Conservation (phyloP, 1,139 yeast genomes). For the Zygosaccharomyces pseudobailii region DNA sequence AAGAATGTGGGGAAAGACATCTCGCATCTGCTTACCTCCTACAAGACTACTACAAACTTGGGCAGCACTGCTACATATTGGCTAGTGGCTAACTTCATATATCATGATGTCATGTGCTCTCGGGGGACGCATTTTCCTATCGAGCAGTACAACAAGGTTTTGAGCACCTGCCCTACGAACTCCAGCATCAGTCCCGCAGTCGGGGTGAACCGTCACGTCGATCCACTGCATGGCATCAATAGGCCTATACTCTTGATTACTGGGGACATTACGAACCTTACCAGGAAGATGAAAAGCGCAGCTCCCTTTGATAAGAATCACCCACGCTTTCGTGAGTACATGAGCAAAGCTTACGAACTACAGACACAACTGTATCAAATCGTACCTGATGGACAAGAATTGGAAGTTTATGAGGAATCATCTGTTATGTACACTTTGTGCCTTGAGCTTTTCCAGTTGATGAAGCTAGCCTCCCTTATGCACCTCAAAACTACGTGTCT, state of each 20-base stretch:
- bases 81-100: constrained; percentile 76
- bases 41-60: constrained; percentile 37
- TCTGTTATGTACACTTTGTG: constrained; percentile 44
- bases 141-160: constrained; percentile 51
- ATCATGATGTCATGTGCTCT: constrained; percentile 68
- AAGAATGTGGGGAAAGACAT: constrained; percentile 49
- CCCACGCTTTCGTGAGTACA: constrained; percentile 10
- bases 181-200: constrained; percentile 20
- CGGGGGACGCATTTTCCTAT: constrained; percentile 54
- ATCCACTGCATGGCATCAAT: constrained; percentile 70
- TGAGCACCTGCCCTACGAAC: constrained; percentile 38
- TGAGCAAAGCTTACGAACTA: constrained; percentile 11
- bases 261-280: constrained; percentile 64
- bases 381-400: constrained; percentile 14
- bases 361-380: constrained; percentile 14
- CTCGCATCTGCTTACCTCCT: constrained; percentile 37
- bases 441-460: constrained; percentile 64
- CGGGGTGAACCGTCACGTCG: constrained; percentile 38
- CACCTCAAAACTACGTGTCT: constrained; percentile 60
- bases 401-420: constrained; percentile 13
- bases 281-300: constrained; percentile 43
- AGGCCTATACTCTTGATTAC: constrained; percentile 59
- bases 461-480: constrained; percentile 64
- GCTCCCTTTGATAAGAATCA: constrained; percentile 17
- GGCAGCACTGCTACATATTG: constrained; percentile 43